phyloP scores from a whole-genome alignment of 306 rosid species.

The Prunus mongolica region DNA sequence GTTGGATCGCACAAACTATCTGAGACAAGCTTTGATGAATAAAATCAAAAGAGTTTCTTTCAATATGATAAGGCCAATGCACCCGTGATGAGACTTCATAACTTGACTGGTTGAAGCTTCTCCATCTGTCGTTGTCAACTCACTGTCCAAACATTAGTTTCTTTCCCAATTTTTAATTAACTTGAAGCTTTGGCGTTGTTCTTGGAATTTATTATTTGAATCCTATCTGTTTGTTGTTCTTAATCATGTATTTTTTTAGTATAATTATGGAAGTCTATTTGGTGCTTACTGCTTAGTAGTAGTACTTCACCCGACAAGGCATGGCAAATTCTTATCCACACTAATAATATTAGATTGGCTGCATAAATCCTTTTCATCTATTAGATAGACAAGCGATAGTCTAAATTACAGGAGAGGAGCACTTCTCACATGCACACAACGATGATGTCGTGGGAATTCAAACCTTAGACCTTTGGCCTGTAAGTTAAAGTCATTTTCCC shows the following conservation, averaged over 20 bases:
- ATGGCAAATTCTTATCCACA: constrained; percentile 3
- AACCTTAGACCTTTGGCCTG: too few species aligned
- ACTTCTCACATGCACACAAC: too few species aligned
- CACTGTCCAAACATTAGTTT: background rate
- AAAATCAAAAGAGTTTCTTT: background rate
- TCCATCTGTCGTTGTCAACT: background rate
- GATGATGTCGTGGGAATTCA: too few species aligned
- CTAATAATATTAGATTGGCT: background rate
- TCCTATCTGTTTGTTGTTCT: background rate
- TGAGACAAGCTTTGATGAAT: too few species aligned
- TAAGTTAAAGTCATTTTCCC: too few species aligned
- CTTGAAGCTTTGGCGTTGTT: background rate
- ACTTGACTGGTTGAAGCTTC: background rate
- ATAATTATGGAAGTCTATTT: background rate
- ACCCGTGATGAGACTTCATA: background rate
- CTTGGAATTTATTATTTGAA: background rate
- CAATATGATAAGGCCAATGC: background rate
- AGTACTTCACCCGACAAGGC: background rate
- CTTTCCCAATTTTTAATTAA: background rate
- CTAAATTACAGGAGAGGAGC: too few species aligned
- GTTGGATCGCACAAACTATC: background rate
- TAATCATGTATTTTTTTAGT: background rate
- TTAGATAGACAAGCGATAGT: background rate
- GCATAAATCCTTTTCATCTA: background rate
- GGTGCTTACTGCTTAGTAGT: background rate